These are phyloP conservation scores for Lachnellula suecica DNA, from an alignment of 2,329 filamentous ascomycete genomes.

Conservation along the genomic window DNA sequence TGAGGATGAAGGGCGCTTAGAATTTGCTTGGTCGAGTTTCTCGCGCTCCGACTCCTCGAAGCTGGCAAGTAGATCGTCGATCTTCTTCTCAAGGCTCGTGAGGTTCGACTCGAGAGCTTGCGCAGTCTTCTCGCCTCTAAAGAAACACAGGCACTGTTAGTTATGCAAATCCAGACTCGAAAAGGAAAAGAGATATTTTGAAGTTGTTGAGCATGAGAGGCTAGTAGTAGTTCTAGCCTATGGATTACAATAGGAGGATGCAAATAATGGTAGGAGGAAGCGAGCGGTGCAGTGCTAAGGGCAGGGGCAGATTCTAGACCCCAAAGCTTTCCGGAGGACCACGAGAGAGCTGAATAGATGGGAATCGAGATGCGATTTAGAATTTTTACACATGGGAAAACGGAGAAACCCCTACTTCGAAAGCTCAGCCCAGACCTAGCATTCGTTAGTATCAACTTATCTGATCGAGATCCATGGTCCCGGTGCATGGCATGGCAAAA, in stretches of 20 bases:
- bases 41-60: conserved; percentile 38
- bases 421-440: conserved; percentile 2
- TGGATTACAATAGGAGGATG: neutral
- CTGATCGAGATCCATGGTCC: neutral
- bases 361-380: conserved; percentile 2
- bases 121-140: conserved; percentile 52
- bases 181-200: neutral
- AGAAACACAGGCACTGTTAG: neutral
- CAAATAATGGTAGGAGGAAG: neutral
- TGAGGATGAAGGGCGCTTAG: neutral
- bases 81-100: conserved; percentile 50
- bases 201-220: neutral
- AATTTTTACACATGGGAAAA: neutral
- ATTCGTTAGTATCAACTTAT: neutral
- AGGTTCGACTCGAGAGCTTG: conserved; percentile 52
- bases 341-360: too few relatives aligned
- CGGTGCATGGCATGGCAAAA: neutral
- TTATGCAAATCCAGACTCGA: neutral
- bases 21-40: conserved; percentile 18
- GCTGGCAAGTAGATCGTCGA: conserved; percentile 53
- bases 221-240: too few relatives aligned
- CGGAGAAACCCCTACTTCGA: neutral
- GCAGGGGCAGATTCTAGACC: neutral
- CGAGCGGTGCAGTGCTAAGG: neutral
- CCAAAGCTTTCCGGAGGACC: neutral